Conservation (phyloP, 75 land plant genomes). For the Pinus taeda region DNA sequence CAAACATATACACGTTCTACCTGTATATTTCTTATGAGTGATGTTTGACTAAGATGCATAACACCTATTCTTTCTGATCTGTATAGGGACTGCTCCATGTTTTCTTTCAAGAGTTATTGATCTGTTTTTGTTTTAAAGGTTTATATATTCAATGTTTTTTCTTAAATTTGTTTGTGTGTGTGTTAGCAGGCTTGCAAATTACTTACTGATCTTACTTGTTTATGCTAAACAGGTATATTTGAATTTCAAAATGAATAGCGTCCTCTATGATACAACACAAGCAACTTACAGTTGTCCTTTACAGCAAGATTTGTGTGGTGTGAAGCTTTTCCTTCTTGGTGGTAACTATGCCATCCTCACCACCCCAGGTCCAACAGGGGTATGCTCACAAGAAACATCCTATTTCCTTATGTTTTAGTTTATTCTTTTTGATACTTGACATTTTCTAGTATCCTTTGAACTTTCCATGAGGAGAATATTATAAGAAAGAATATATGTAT, state of each 20-base stretch:
- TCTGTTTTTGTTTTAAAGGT: background rate
- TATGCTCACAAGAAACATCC: background rate
- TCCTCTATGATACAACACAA: slow-evolving; percentile 33
- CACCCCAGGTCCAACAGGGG: slow-evolving; percentile 30
- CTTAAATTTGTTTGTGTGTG: background rate
- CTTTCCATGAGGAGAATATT: background rate
- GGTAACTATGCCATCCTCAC: slow-evolving; percentile 31
- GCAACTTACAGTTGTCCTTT: slow-evolving; percentile 41
- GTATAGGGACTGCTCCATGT: no score
- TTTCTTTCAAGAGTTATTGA: background rate
- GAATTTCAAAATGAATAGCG: slow-evolving; percentile 27
- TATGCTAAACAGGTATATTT: slow-evolving; percentile 35
- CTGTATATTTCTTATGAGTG: no score
- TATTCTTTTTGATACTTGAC: background rate
- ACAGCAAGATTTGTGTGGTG: slow-evolving; percentile 17
- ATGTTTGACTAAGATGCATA: no score
- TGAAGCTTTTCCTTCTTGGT: slow-evolving; percentile 27
- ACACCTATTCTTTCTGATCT: no score
- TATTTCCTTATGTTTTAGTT: background rate
- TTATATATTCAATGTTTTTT: background rate
- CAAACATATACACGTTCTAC: no score
- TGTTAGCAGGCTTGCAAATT: background rate
- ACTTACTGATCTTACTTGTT: background rate
- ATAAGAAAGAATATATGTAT: background rate
- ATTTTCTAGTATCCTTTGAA: background rate